These are phyloP conservation scores for Omphalotus guepiniiformis DNA, from an alignment of 768 basidiomycete species.

Conservation along the genomic window DNA sequence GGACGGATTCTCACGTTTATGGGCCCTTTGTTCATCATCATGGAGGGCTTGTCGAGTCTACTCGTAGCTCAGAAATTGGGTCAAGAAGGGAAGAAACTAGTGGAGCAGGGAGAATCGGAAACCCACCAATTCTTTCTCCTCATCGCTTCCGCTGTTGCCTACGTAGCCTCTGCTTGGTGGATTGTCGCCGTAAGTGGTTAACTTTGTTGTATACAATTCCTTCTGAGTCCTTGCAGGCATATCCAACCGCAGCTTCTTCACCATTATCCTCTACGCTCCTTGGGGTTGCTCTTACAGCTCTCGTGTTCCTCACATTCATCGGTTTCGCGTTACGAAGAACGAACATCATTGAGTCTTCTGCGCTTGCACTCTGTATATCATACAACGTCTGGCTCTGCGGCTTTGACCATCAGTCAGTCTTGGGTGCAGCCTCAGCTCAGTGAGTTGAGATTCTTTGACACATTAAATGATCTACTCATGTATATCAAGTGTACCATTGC, in stretches of 20 bases:
- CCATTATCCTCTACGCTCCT: slow-evolving; percentile 87
- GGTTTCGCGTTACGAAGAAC: slow-evolving; percentile 86
- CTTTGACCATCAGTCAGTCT: slow-evolving; percentile 66
- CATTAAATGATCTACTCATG: slow-evolving; percentile 7
- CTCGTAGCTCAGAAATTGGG: slow-evolving; percentile 80
- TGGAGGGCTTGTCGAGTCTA: slow-evolving; percentile 83
- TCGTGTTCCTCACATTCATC: slow-evolving; percentile 87
- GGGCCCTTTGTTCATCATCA: slow-evolving; percentile 55
- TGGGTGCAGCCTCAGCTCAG: slow-evolving; percentile 73
- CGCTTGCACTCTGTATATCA: slow-evolving; percentile 83
- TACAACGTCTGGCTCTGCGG: slow-evolving; percentile 91
- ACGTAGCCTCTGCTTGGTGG: slow-evolving; percentile 84
- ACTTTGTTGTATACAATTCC: slow-evolving; percentile 8
- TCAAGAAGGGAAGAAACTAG: slow-evolving; percentile 68
- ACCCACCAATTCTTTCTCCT: slow-evolving; percentile 72
- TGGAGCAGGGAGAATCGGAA: slow-evolving; percentile 65
- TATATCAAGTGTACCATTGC: slow-evolving; percentile 56
- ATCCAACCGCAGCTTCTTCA: slow-evolving; percentile 77
- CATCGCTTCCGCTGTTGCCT: slow-evolving; percentile 72
- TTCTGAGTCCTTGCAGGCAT: slow-evolving; percentile 46
- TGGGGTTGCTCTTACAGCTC: slow-evolving; percentile 82
- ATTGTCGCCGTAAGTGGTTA: slow-evolving; percentile 63
- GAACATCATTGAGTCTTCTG: slow-evolving; percentile 89
- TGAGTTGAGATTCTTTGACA: slow-evolving; percentile 31
- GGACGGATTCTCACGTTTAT: slow-evolving; percentile 61